phyloP scores from a whole-genome alignment of 768 basidiomycete species.

The Tulasnella sp. region DNA sequence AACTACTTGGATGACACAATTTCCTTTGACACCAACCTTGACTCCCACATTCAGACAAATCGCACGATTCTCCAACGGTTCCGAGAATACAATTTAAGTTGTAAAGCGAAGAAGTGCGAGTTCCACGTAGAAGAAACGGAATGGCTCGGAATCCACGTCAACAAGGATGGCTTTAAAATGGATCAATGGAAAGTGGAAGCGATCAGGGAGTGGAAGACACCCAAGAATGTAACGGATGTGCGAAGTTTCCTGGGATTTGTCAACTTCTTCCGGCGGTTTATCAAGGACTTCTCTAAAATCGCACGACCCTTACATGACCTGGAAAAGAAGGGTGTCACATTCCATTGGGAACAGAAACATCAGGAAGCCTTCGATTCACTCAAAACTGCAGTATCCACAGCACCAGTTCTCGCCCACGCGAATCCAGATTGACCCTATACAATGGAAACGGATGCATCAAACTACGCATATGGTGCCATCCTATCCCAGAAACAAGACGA shows the following conservation, averaged over 20 bases:
- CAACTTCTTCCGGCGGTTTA: slow-evolving; percentile 7
- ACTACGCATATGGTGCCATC: slow-evolving; percentile 13
- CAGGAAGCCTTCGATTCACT: background rate
- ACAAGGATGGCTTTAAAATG: background rate
- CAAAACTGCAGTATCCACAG: background rate
- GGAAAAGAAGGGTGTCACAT: background rate
- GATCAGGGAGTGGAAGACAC: slow-evolving; percentile 5
- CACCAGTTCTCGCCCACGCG: background rate
- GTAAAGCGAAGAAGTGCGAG: background rate
- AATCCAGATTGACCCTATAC: background rate
- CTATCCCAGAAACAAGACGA: slow-evolving; percentile 5
- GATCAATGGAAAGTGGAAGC: slow-evolving; percentile 15
- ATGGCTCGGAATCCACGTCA: background rate
- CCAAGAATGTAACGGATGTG: slow-evolving; percentile 5
- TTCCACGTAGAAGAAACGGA: background rate
- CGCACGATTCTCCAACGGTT: background rate
- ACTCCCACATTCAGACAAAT: background rate
- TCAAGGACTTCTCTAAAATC: background rate
- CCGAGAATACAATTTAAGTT: background rate
- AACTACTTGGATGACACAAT: slow-evolving; percentile 33
- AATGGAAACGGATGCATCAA: slow-evolving; percentile 1
- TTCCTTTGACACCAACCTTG: too few relatives aligned
- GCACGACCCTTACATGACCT: background rate
- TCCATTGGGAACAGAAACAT: background rate
- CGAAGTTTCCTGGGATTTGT: background rate